Evolutionary conservation across 345 rosid genomes (phyloP).

Genomic region (Viola odorata): DNA sequence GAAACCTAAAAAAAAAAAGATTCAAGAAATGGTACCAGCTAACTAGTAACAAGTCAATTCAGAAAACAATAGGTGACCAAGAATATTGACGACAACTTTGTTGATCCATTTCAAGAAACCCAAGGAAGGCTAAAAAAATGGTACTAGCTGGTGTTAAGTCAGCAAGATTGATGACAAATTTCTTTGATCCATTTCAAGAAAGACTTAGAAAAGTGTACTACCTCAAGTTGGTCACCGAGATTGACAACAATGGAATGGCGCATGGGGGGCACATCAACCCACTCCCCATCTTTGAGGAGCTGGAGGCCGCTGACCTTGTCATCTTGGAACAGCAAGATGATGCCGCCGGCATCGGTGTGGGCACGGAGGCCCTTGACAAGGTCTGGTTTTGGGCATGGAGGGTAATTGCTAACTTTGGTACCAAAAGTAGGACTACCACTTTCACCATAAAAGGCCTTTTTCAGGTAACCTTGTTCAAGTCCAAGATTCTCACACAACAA

Average conservation of each 20-base stretch:
- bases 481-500: slow-evolving; percentile 83
- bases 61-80: too few species aligned
- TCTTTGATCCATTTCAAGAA: too few species aligned
- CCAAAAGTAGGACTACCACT: slow-evolving; percentile 65
- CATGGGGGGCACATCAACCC: slow-evolving; percentile 95
- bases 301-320: slow-evolving; percentile 88
- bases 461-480: slow-evolving; percentile 69
- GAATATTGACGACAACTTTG: too few species aligned
- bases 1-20: too few species aligned
- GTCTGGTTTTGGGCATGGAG: slow-evolving; percentile 93
- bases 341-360: slow-evolving; percentile 99
- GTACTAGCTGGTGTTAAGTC: too few species aligned
- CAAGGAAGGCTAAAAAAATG: too few species aligned
- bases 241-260: slow-evolving; percentile 86
- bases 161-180: too few species aligned
- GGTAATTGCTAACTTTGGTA: slow-evolving; percentile 92
- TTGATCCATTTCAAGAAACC: too few species aligned
- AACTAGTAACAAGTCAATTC: too few species aligned
- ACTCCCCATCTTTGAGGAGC: slow-evolving; percentile 77
- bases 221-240: slow-evolving; percentile 96
- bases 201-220: slow-evolving; percentile 3
- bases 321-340: slow-evolving; percentile 85
- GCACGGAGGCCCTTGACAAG: slow-evolving; percentile 85
- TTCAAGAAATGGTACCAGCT: too few species aligned
- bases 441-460: slow-evolving; percentile 58